Base-by-base conservation (phyloP, 2,329 filamentous ascomycete genomes). In the Sclerotinia spermophila region DNA sequence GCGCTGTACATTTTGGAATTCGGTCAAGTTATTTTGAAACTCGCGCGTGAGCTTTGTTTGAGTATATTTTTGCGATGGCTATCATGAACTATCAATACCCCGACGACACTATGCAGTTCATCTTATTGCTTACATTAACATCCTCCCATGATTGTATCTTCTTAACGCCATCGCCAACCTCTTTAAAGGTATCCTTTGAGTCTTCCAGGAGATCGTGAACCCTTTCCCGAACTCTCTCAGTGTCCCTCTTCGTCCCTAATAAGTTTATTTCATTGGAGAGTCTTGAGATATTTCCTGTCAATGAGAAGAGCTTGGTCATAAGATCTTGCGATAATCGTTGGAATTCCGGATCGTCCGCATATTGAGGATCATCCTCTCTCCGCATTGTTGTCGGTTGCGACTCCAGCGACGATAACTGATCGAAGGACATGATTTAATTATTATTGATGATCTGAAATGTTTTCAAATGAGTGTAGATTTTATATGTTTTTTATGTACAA, bases 51-150 rank as follows among this genome's bases (percentile, higher is more conserved):
- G 87, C 81, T 98, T 98, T 76, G 95, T 92, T 78, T 97, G 95
- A 33, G 94, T 96, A 84, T 97, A 98, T 82, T 95, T 96, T 84
- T 99, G 96, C 69, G 93, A 92, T 72, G 95, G 93, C 93, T 97
- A 72, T 48, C 58, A 61, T 19, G 8, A 8, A 61, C 13, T 51
- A 56, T 74, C 70, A 73, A 66, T 64, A 62, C 30, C 69, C 71
- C 55, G 38, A 71, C 70, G 24, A 68, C 5, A 68, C 35, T 72
- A 70, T 80, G 1, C n/a, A 48, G n/a, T n/a, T 38, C 5, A 17
- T 35, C 27, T 48, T 30, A 17, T 62, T 56, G 75, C 87, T 75
- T 85, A 94, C 91, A 79, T 90, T 92, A 67, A 93, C 89, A 78
- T 95, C 93, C 79, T 89, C 92, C 94, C 88, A 98, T 55, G 87